Evolutionary conservation across 2,329 filamentous ascomycete species (phyloP), one percentile per base, ranked within the genome.

Genomic region (Colletotrichum incanum): DNA sequence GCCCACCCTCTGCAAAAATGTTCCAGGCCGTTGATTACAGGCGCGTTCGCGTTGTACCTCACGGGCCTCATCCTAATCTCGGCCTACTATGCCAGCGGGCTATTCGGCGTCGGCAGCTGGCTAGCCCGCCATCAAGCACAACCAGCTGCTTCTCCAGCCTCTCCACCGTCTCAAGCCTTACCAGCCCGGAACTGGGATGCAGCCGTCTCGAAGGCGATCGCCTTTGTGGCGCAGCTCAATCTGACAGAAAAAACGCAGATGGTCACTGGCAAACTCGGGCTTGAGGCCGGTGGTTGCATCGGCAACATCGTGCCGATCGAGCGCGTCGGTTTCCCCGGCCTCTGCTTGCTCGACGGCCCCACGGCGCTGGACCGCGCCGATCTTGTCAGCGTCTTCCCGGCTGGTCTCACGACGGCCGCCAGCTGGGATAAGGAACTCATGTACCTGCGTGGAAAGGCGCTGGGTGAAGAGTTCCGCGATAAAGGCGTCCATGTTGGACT

Each of bases 301-400:
- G 90, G 90, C 49, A 92, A 91, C 78, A 91, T 89, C 18, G 83
- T 85, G 7, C 83, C 90, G 31, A 86, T 90, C 37, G 80, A 83
- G 47, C 84, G 86, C 16, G 88, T 90, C 73, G 87, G 88, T 66
- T 95, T 95, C 76, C 94, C 93, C 0, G 87, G 89, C 58, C 84
- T 96, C 39, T 96, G 93, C 81, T 83, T 96, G 45, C 93, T 96
- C 77, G 94, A 97, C 77, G 93, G 93, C 0, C 94, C 94, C 0
- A 95, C 92, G 14, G 93, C 93, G 0, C 85, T 0, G 85, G 83
- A 3, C n/a, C 85, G 83, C 1, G 82, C 86, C 0, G 86, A 88
- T 63, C 77, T 87, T 61, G 84, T 87, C 31, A 87, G 82, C 59
- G 81, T 85, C 5, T 96, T 95, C 79, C 93, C 94, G 0, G 93